Percentiles rank a stretch among this genome's conserved stretches.
phyloP scores from a whole-genome alignment of 805 yeast genomes.

The Metschnikowia koreensis region DNA sequence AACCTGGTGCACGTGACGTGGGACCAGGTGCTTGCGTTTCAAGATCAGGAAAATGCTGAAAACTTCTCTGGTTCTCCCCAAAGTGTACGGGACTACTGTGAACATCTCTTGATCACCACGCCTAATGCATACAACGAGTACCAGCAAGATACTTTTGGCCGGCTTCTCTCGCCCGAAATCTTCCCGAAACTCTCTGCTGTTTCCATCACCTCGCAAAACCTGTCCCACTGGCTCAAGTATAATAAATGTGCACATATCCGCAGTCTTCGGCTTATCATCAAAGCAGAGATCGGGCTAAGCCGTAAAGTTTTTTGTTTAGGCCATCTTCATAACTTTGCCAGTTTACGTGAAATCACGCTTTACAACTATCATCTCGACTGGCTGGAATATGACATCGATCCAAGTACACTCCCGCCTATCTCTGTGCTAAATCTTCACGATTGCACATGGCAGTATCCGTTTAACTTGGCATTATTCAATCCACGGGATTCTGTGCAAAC shows the following conservation, averaged over 20 bases:
- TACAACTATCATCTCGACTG: constrained; percentile 44
- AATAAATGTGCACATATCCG: constrained; percentile 21
- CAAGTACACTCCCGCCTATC: constrained; percentile 18
- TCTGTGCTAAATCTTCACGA: constrained; percentile 32
- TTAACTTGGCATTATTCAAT: constrained; percentile 40
- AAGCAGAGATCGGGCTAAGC: constrained; percentile 19
- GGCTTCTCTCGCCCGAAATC: constrained; percentile 18
- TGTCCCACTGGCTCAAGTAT: constrained; percentile 44
- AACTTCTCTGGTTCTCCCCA: neutral
- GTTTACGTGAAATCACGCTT: constrained; percentile 34
- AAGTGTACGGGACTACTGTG: neutral
- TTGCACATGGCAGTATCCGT: constrained; percentile 61
- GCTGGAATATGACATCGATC: constrained; percentile 24
- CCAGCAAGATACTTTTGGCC: constrained; percentile 29
- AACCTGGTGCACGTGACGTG: constrained; percentile 25
- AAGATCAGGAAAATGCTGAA: neutral
- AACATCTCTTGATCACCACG: constrained; percentile 11
- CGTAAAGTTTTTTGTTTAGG: constrained; percentile 40
- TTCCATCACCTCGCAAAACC: constrained; percentile 31
- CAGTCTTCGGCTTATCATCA: constrained; percentile 27
- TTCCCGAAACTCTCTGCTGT: constrained; percentile 26
- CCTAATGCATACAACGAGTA: constrained; percentile 21
- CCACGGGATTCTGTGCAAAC: constrained; percentile 20
- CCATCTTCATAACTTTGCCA: constrained; percentile 40
- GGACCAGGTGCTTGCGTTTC: constrained; percentile 20